A percentile compares a stretch with the other conserved stretches of the same genome.
Evolutionary conservation across 495 filamentous ascomycete species (phyloP).

Genomic region (Elasticomyces elasticus): DNA sequence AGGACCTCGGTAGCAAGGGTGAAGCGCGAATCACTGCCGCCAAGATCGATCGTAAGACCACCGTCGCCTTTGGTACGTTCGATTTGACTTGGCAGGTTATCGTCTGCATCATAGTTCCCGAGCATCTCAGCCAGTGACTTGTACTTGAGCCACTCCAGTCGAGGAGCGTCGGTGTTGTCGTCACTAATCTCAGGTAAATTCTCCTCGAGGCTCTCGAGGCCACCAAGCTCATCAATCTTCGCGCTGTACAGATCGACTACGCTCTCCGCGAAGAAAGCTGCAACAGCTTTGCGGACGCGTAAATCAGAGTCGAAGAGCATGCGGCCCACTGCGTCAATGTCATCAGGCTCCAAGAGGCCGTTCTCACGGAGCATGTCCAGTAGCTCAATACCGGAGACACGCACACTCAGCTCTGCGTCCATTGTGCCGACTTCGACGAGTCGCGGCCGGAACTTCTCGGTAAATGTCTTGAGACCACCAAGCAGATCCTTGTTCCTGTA

Average conservation of each 20-base stretch:
- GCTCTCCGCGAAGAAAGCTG: constrained; percentile 78
- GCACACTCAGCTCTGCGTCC: constrained; percentile 68
- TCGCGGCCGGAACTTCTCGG: constrained; percentile 76
- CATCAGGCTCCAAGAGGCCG: constrained; percentile 78
- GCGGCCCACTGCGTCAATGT: constrained; percentile 75
- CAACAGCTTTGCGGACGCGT: constrained; percentile 74
- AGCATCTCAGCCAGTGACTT: constrained; percentile 82
- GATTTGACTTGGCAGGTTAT: constrained; percentile 30
- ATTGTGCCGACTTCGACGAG: constrained; percentile 84
- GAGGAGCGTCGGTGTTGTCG: constrained; percentile 64
- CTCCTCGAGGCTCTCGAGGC: constrained; percentile 66
- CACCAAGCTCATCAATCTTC: constrained; percentile 73
- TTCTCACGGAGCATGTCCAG: constrained; percentile 71
- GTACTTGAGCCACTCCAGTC: constrained; percentile 75
- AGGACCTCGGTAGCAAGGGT: constrained; percentile 75
- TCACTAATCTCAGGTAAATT: constrained; percentile 47
- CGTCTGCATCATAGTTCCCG: constrained; percentile 57
- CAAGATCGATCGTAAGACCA: constrained; percentile 43
- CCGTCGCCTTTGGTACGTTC: constrained; percentile 23
- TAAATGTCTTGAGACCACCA: constrained; percentile 71
- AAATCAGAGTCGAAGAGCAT: constrained; percentile 80
- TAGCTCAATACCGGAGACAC: constrained; percentile 66
- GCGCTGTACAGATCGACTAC: constrained; percentile 71
- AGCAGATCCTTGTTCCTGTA: constrained; percentile 67
- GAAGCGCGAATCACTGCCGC: constrained; percentile 64